Evolutionary conservation across 306 rosid genomes (phyloP).

Genomic region (Oxytropis ochrocephala): DNA sequence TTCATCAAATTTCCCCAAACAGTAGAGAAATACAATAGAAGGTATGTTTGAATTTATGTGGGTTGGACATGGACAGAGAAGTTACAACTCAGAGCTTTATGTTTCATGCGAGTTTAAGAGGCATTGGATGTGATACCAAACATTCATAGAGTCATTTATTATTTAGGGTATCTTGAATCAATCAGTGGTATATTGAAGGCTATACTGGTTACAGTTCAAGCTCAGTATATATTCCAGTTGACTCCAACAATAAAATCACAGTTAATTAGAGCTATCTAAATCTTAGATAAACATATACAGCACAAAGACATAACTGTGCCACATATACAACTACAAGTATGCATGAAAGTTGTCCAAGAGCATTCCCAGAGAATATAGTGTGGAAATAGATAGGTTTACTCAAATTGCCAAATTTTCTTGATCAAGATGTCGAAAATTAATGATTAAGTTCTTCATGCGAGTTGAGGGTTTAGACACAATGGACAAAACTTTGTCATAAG

Average conservation of each 20-base stretch:
- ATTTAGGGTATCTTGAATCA: not conserved
- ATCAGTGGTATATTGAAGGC: not conserved
- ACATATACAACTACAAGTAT: not conserved
- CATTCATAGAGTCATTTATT: not conserved
- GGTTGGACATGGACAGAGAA: too few relatives aligned
- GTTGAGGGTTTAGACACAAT: not conserved
- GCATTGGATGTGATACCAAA: too few relatives aligned
- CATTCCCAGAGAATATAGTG: slow-evolving; percentile 2
- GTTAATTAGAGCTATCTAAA: not conserved
- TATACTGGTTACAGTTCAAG: not conserved
- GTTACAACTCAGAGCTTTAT: not conserved
- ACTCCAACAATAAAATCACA: not conserved
- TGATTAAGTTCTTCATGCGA: not conserved
- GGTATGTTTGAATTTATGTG: too few relatives aligned
- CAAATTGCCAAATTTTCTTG: not conserved
- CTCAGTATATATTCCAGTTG: not conserved
- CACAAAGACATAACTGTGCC: slow-evolving; percentile 1
- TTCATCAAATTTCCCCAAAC: not conserved
- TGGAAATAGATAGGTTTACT: not conserved
- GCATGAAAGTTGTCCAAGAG: not conserved
- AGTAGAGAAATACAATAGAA: too few relatives aligned
- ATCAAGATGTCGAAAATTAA: slow-evolving; percentile 3
- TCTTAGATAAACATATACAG: not conserved
- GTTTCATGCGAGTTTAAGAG: too few relatives aligned
- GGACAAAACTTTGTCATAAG: slow-evolving; percentile 6